Percentiles rank a stretch among this genome's conserved stretches.
phyloP scores from a whole-genome alignment of 768 basidiomycete species.

The Termitomyces sp. region DNA sequence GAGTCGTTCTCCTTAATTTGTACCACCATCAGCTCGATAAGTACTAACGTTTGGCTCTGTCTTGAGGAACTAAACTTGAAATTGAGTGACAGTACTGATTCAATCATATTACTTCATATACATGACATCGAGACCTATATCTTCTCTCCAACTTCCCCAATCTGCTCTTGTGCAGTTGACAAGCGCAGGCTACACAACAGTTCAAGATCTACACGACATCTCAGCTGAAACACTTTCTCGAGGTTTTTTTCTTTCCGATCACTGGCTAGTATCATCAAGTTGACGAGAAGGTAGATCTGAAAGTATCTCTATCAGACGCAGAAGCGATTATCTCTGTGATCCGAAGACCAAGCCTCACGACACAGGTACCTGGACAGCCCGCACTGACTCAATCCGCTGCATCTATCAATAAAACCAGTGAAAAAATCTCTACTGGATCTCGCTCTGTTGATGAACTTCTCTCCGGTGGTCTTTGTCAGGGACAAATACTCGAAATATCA shows the following conservation, averaged over 20 bases:
- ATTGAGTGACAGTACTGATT: background rate
- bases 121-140: slow-evolving; percentile 32
- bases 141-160: slow-evolving; percentile 41
- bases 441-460: slow-evolving; percentile 53
- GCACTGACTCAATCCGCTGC: slow-evolving; percentile 57
- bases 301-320: slow-evolving; percentile 39
- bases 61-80: background rate
- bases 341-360: slow-evolving; percentile 21
- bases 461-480: slow-evolving; percentile 56
- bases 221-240: slow-evolving; percentile 43
- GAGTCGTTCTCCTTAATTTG: background rate
- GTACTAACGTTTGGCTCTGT: background rate
- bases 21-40: background rate
- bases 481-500: slow-evolving; percentile 66
- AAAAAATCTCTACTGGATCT: slow-evolving; percentile 38
- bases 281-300: slow-evolving; percentile 37
- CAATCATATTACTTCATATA: background rate
- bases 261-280: background rate
- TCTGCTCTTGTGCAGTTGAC: slow-evolving; percentile 41
- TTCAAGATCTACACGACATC: slow-evolving; percentile 42
- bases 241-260: slow-evolving; percentile 29
- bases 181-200: slow-evolving; percentile 52
- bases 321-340: slow-evolving; percentile 40
- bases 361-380: slow-evolving; percentile 15
- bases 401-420: slow-evolving; percentile 22